Evolutionary conservation across 164 flowering plant species (phyloP).

Genomic region (Kalanchoe fedtschenkoi): DNA sequence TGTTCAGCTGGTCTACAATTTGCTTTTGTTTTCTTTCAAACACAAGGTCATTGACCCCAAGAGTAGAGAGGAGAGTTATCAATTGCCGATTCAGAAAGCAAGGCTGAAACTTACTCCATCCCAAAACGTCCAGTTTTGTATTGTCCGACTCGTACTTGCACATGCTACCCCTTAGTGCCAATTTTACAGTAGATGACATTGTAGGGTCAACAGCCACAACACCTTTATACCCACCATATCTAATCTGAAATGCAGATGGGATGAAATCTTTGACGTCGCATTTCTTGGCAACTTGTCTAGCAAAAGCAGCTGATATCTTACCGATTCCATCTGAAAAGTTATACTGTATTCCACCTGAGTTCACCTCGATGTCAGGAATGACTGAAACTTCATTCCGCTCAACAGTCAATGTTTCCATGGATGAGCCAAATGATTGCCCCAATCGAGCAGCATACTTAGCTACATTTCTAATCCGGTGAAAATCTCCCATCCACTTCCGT

Average conservation of each 20-base stretch:
- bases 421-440: slow-evolving; percentile 86
- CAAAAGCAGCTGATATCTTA: slow-evolving; percentile 71
- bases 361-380: slow-evolving; percentile 46
- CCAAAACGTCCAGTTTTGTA: slow-evolving; percentile 58
- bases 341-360: slow-evolving; percentile 20
- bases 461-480: slow-evolving; percentile 57
- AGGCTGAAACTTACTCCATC: slow-evolving; percentile 69
- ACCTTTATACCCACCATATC: slow-evolving; percentile 90
- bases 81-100: slow-evolving; percentile 80
- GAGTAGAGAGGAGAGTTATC: slow-evolving; percentile 75
- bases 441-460: slow-evolving; percentile 88
- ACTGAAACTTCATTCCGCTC: slow-evolving; percentile 31
- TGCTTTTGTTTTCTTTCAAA: slow-evolving; percentile 63
- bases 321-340: slow-evolving; percentile 94
- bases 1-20: slow-evolving; percentile 47
- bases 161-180: slow-evolving; percentile 77
- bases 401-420: slow-evolving; percentile 62
- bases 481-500: slow-evolving; percentile 78
- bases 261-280: slow-evolving; percentile 29
- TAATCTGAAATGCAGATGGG: slow-evolving; percentile 83
- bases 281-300: slow-evolving; percentile 55
- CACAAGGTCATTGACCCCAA: slow-evolving; percentile 57
- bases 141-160: slow-evolving; percentile 48
- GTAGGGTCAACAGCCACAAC: slow-evolving; percentile 81
- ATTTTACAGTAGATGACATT: slow-evolving; percentile 24